Evolutionary conservation across 306 rosid genomes (phyloP).

Genomic region (Medicago truncatula): DNA sequence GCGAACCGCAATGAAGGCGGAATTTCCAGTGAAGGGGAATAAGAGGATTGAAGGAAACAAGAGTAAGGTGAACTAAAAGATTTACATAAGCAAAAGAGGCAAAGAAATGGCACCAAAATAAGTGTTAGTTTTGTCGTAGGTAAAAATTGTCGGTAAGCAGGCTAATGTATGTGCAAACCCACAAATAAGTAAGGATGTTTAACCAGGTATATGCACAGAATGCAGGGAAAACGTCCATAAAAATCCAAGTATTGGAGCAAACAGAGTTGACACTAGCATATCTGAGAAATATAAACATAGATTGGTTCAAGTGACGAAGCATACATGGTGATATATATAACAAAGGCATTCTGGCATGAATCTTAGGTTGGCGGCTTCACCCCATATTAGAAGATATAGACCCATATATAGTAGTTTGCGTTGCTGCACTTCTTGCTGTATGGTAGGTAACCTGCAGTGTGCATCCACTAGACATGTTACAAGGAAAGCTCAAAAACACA

Average conservation of each 20-base stretch:
- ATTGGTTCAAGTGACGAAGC: conserved; percentile 29
- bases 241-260: neutral
- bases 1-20: no score
- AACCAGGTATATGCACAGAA: conserved; percentile 14
- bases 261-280: conserved; percentile 6
- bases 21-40: neutral
- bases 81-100: neutral
- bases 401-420: conserved; percentile 98
- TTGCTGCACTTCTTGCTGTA: conserved; percentile 99
- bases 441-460: conserved; percentile 89
- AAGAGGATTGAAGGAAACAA: neutral
- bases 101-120: conserved; percentile 1
- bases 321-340: conserved; percentile 96
- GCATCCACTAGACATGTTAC: conserved; percentile 29
- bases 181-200: conserved; percentile 10
- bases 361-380: conserved; percentile 98
- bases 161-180: conserved; percentile 4
- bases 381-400: conserved; percentile 97
- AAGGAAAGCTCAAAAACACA: conserved; percentile 17
- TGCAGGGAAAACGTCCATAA: conserved; percentile 19
- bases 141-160: neutral
- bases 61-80: conserved; percentile 6
- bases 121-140: neutral
- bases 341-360: conserved; percentile 99
- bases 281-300: conserved; percentile 7